A percentile compares a stretch with the other conserved stretches of the same genome.
These are phyloP conservation scores for Exsudoporus frostii DNA, from an alignment of 768 basidiomycete genomes.

Conservation along the genomic window DNA sequence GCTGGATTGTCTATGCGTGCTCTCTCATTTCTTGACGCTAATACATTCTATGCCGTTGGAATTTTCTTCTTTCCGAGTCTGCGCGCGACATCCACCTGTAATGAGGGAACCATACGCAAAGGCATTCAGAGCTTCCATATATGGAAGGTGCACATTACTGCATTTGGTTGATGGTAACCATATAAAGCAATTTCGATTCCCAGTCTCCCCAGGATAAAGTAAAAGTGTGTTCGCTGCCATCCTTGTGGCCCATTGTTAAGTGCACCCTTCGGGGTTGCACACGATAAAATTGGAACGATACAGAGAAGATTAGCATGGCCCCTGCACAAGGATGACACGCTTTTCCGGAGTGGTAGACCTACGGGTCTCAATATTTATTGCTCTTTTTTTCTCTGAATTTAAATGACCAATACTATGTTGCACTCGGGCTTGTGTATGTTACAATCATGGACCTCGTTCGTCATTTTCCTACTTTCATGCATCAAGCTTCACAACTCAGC, in stretches of 20 bases:
- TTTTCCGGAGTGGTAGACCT: conserved; percentile 85
- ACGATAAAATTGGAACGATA: conserved; percentile 99
- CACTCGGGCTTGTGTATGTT: no score
- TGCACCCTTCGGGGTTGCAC: conserved; percentile 91
- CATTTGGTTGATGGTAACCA: not conserved
- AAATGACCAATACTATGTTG: no score
- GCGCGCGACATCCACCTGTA: not conserved
- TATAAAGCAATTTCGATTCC: not conserved
- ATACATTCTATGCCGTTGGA: conserved; percentile 12
- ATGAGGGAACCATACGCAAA: no score
- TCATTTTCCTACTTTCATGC: not conserved
- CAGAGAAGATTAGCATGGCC: conserved; percentile 99
- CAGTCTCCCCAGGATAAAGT: conserved; percentile 20
- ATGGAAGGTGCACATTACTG: not conserved
- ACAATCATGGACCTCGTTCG: not conserved
- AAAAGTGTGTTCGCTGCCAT: conserved; percentile 9
- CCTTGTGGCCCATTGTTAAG: rapidly evolving
- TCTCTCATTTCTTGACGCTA: conserved; percentile 8
- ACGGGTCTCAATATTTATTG: conserved; percentile 43
- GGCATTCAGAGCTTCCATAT: not conserved
- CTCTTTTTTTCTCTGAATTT: conserved; percentile 7
- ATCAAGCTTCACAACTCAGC: not conserved
- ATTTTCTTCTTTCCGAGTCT: not conserved
- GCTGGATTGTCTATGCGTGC: not conserved
- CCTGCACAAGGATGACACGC: conserved; percentile 99